Evolutionary conservation across 352 stramenopile genomes (phyloP).

Genomic region (Elongisporangium prolatum): DNA sequence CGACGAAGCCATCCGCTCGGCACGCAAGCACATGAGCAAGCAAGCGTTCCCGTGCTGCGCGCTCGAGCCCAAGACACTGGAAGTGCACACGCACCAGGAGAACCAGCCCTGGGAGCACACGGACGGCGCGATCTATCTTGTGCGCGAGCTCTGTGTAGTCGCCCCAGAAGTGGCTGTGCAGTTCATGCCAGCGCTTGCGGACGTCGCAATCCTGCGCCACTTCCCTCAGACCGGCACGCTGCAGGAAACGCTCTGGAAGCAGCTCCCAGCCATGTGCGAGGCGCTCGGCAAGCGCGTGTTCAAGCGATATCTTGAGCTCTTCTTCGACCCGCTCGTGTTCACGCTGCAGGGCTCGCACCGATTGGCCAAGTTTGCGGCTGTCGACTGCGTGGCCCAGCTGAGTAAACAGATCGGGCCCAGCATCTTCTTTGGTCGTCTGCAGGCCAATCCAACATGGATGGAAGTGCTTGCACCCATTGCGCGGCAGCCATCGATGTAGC

Average conservation of each 20-base stretch:
- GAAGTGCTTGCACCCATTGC: slow-evolving; percentile 45
- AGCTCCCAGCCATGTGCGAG: slow-evolving; percentile 65
- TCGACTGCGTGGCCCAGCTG: slow-evolving; percentile 69
- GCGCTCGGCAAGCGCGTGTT: slow-evolving; percentile 79
- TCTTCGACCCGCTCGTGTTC: slow-evolving; percentile 82
- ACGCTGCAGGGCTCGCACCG: slow-evolving; percentile 69
- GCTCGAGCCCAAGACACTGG: slow-evolving; percentile 92
- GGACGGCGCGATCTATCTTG: slow-evolving; percentile 94
- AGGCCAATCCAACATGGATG: slow-evolving; percentile 63
- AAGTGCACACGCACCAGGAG: slow-evolving; percentile 79
- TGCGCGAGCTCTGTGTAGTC: slow-evolving; percentile 87
- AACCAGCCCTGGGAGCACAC: slow-evolving; percentile 94
- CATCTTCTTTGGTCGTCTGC: slow-evolving; percentile 75
- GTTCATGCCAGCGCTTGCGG: slow-evolving; percentile 53
- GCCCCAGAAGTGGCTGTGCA: slow-evolving; percentile 45
- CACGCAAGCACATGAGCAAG: slow-evolving; percentile 89
- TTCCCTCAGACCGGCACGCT: slow-evolving; percentile 70
- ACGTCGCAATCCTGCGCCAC: slow-evolving; percentile 71
- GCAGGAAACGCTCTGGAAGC: slow-evolving; percentile 85
- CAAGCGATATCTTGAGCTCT: slow-evolving; percentile 81
- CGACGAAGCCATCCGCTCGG: slow-evolving; percentile 89
- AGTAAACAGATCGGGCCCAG: slow-evolving; percentile 77
- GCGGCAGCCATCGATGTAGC: not conserved
- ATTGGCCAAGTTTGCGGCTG: slow-evolving; percentile 63
- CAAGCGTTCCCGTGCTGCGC: slow-evolving; percentile 95